Evolutionary conservation across 192 early-diverging fungal species (phyloP), one percentile per base, ranked within the genome.

Genomic region (Umbelopsis ramanniana): DNA sequence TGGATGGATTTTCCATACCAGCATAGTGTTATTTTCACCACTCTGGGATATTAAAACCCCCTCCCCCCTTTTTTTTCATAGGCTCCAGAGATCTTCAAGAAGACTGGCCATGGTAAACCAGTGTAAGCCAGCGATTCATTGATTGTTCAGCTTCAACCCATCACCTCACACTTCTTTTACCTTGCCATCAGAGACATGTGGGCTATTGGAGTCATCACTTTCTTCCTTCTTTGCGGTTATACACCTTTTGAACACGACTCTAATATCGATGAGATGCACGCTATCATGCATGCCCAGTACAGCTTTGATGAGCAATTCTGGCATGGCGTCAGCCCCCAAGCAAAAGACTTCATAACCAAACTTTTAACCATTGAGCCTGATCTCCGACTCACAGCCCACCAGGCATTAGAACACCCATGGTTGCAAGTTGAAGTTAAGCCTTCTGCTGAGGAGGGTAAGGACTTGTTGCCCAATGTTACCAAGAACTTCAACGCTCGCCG

Each of bases 341-440:
- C 93, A 33, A 86, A 87, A 76, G 73, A 90, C 60, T 95, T 96
- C 78, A 90, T 96, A 50, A 66, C 71, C 7, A 73, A 80, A 23
- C 83, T 93, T n/a, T 78, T 96, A 74, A 83, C 84, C 1, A 83
- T 86, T 22, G 88, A 92, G 67, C 91, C 93, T n/a, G 71, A 68
- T 5, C 52, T 72, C n/a, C 87, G 95, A 12, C 85, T 93, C 80
- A 94, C 91, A 0, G 95, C 90, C 6, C 76, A 79, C 12, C 81
- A 92, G 81, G 94, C 94, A 0, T 79, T 95, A 50, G 53, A 80
- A 40, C 94, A 96, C 55, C 88, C 90, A 19, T 96, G 95, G 95
- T 71, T 96, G 48, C 50, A 70, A 0, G 72, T 73, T 46, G 69
- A 66, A 19, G 53, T 40, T 15, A 48, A 37, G 66, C 45, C 52